A percentile compares a stretch with the other conserved stretches of the same genome.
phyloP scores from a whole-genome alignment of 2,329 filamentous ascomycete species.

The Talaromyces atroroseus region DNA sequence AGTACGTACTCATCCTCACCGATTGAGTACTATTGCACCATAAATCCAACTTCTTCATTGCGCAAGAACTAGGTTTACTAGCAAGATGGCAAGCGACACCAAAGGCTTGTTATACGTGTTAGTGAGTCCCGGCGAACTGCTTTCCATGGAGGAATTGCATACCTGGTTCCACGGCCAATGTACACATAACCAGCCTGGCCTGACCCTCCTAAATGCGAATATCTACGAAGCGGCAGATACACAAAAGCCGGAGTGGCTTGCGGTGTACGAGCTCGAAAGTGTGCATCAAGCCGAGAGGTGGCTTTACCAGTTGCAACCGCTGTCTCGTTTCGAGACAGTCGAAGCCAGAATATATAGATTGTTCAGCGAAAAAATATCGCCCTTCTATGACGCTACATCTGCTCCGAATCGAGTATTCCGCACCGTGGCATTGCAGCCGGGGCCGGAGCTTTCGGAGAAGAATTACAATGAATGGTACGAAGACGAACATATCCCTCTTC shows the following conservation, averaged over 20 bases:
- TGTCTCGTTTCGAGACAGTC: neutral
- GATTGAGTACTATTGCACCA: too few species aligned
- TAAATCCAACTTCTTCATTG: too few species aligned
- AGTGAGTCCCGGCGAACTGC: neutral
- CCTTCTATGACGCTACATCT: neutral
- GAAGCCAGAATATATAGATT: neutral
- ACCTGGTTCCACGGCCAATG: neutral
- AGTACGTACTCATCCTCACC: too few species aligned
- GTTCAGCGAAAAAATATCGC: neutral
- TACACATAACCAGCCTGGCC: neutral
- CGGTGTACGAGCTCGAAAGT: neutral
- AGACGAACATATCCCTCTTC: neutral
- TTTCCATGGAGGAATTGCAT: neutral
- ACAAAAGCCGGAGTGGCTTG: neutral
- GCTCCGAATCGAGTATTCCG: neutral
- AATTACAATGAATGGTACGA: constrained; percentile 7
- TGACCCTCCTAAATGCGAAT: neutral
- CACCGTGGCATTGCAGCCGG: neutral
- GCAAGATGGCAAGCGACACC: neutral
- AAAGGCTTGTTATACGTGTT: neutral
- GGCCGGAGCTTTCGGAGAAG: neutral
- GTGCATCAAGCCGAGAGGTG: neutral
- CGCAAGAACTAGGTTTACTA: neutral
- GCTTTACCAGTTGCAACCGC: neutral
- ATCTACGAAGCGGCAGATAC: neutral